phyloP scores from a whole-genome alignment of 257 asterid species.

The Lavandula angustifolia region DNA sequence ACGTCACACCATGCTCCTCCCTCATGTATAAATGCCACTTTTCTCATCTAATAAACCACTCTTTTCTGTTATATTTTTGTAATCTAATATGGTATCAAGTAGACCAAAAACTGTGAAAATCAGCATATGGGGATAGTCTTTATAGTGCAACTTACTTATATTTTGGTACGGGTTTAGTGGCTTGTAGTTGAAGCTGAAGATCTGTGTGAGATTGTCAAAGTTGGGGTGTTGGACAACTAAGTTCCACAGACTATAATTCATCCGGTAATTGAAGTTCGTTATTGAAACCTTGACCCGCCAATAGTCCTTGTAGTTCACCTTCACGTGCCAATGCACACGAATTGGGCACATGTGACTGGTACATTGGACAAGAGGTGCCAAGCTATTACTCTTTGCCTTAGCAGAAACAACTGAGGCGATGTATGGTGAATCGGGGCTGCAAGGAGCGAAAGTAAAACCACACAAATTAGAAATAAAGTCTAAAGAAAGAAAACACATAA shows the following conservation, averaged over 20 bases:
- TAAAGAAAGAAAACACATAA: neutral
- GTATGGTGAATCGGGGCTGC: conserved; percentile 70
- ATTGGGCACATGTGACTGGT: conserved; percentile 89
- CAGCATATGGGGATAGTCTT: neutral
- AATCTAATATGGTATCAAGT: too few species aligned
- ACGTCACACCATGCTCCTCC: too few species aligned
- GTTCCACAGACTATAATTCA: conserved; percentile 82
- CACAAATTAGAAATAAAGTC: neutral
- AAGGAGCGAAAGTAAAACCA: conserved; percentile 19
- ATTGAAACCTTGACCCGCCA: conserved; percentile 86
- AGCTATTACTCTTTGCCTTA: conserved; percentile 46
- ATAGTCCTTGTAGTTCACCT: conserved; percentile 75
- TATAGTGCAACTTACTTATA: conserved; percentile 59
- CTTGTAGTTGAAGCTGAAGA: conserved; percentile 88
- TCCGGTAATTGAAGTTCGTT: conserved; percentile 77
- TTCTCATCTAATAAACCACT: too few species aligned
- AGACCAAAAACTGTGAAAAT: neutral
- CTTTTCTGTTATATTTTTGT: too few species aligned
- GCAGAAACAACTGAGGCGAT: conserved; percentile 72
- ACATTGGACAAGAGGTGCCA: conserved; percentile 78
- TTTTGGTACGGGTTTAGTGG: conserved; percentile 63
- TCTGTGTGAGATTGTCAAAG: conserved; percentile 77
- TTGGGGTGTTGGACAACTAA: conserved; percentile 91
- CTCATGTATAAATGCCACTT: too few species aligned
- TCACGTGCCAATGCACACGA: conserved; percentile 90